Percentiles rank a stretch among this genome's conserved stretches.
These are phyloP conservation scores for Adansonia rubrostipa DNA, from an alignment of 441 rosid genomes.

Conservation along the genomic window DNA sequence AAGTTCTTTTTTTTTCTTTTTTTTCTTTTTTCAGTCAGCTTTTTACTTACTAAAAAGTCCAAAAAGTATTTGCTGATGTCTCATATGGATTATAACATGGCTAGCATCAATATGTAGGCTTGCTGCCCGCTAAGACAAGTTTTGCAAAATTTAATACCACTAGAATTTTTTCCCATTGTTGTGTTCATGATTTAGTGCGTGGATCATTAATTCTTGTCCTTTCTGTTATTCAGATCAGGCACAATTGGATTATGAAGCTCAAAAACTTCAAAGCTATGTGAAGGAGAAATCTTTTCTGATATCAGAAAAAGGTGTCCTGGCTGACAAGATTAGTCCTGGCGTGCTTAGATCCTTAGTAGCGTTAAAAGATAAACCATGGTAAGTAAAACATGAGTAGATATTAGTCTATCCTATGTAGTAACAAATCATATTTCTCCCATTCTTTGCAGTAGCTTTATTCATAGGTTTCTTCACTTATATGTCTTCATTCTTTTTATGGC, in stretches of 20 bases:
- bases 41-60: neutral
- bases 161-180: neutral
- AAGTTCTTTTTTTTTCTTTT: neutral
- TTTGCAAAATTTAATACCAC: neutral
- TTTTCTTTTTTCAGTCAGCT: neutral
- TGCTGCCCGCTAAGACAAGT: neutral
- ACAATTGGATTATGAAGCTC: constrained; percentile 60
- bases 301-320: constrained; percentile 75
- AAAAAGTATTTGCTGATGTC: neutral
- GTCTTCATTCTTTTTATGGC: neutral
- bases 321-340: constrained; percentile 74
- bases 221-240: constrained; percentile 55
- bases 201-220: constrained; percentile 19
- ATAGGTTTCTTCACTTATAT: neutral
- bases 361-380: constrained; percentile 60
- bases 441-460: neutral
- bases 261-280: constrained; percentile 70
- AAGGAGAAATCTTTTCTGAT: constrained; percentile 66
- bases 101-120: neutral
- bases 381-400: constrained; percentile 31
- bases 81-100: neutral
- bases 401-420: neutral
- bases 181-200: neutral
- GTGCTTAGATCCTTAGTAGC: constrained; percentile 66
- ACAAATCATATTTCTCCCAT: neutral